These are phyloP conservation scores for Claviceps lovelessii DNA, from an alignment of 2,329 filamentous ascomycete genomes.

Conservation along the genomic window DNA sequence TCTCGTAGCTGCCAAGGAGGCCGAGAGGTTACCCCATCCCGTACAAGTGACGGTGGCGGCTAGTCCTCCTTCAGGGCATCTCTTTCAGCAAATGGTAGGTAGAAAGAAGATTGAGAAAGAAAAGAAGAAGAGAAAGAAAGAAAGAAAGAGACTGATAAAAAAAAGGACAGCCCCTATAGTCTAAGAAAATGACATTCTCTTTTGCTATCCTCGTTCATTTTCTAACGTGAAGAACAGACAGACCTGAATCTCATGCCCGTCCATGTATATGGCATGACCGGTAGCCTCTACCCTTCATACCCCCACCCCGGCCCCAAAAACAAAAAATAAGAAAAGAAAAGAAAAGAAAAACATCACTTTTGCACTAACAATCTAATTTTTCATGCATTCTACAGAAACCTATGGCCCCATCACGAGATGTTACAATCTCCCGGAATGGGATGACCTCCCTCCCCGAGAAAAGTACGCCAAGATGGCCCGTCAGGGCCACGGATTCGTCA, in stretches of 20 bases:
- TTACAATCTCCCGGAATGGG: constrained; percentile 77
- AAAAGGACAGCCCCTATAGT: background rate
- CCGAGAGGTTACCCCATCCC: constrained; percentile 50
- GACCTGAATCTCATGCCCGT: constrained; percentile 73
- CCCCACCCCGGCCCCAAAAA: background rate
- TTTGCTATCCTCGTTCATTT: background rate
- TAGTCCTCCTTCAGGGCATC: constrained; percentile 72
- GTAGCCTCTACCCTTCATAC: constrained; percentile 9
- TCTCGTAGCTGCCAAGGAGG: constrained; percentile 67
- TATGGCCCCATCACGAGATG: constrained; percentile 94
- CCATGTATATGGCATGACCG: constrained; percentile 75
- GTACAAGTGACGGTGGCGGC: constrained; percentile 88
- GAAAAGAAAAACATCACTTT: background rate
- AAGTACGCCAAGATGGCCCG: constrained; percentile 84
- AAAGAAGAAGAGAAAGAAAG: background rate
- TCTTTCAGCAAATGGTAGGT: constrained; percentile 81
- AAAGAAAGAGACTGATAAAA: background rate
- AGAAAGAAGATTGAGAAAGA: background rate
- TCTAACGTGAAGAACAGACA: constrained; percentile 13
- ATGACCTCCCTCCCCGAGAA: constrained; percentile 55
- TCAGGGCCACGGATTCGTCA: constrained; percentile 84
- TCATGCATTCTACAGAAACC: constrained; percentile 41
- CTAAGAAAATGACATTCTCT: background rate
- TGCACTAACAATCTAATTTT: background rate
- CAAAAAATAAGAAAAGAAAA: too few relatives aligned